A percentile compares a stretch with the other conserved stretches of the same genome.
Evolutionary conservation across 2,329 filamentous ascomycete species (phyloP).

Genomic region (Drechslerella stenobrocha): DNA sequence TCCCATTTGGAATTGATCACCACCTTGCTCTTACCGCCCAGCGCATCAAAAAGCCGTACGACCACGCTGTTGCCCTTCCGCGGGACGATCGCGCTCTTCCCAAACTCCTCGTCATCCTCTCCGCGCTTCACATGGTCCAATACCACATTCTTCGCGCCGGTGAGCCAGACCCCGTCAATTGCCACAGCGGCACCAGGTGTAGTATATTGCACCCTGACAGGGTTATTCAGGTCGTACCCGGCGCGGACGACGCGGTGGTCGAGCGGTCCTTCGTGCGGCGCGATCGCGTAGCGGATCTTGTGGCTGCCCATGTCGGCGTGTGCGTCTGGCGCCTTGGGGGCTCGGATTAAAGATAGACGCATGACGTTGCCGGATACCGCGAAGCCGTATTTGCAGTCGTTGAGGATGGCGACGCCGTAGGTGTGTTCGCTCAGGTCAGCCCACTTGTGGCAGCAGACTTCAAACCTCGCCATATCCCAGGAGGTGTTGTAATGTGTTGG

Average conservation of each 20-base stretch:
- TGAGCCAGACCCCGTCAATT: conserved; percentile 38
- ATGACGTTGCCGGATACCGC: conserved; percentile 86
- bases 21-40: conserved; percentile 78
- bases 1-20: conserved; percentile 64
- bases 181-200: conserved; percentile 3
- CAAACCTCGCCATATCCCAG: conserved; percentile 98
- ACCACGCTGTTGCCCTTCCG: conserved; percentile 78
- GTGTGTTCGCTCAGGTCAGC: conserved; percentile 84
- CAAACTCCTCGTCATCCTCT: conserved; percentile 79
- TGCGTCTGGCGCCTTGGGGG: conserved; percentile 88
- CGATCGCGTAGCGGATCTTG: conserved; percentile 82
- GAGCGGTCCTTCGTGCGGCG: conserved; percentile 77
- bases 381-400: conserved; percentile 95
- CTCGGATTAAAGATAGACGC: conserved; percentile 81
- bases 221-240: conserved; percentile 88
- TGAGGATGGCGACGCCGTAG: conserved; percentile 89
- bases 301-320: conserved; percentile 93
- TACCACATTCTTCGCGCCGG: conserved; percentile 61
- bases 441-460: conserved; percentile 94
- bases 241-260: conserved; percentile 75
- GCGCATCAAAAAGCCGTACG: conserved; percentile 80
- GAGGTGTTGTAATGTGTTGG: conserved; percentile 98
- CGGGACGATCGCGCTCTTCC: conserved; percentile 64
- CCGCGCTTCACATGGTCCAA: conserved; percentile 91
- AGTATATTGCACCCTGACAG: conserved; percentile 63